Evolutionary conservation across 371 early-diverging fungal species (phyloP), one percentile per base, ranked within the genome.

Genomic region (Chytridium lagenaria): DNA sequence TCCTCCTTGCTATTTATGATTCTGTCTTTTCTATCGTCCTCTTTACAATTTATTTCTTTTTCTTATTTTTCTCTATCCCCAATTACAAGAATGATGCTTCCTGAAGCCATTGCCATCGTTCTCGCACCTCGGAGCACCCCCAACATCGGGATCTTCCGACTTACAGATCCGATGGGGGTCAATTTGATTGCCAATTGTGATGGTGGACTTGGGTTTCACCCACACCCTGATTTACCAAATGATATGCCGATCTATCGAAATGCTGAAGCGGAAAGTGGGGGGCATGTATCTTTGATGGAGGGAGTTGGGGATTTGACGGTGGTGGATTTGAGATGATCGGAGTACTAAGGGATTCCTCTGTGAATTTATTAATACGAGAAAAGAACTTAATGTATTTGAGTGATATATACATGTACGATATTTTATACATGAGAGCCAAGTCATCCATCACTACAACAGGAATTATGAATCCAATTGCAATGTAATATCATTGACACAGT

Each of bases 51-150:
- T n/a, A n/a, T 31, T 22, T 69, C 36, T 71, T 65, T 67, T 23
- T 3, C 5, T 15, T 68, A 26, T 71, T 71, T 22, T 34, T 33
- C 5, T 40, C n/a, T 10, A 68, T 28, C 28, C 33, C n/a, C 28
- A 19, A 15, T 71, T n/a, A 22, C 1, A 37, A 76, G 77, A 59
- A 78, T 94, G 44, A 93, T 94, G 91, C 83, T 96, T 0, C 95
- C 96, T 12, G 97, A 96, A 75, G 96, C 97, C 31, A 92, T 96
- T 59, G 96, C 97, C 15, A 93, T 96, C 71, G 97, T 96, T 1
- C 91, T 94, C 69, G 85, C 95, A 0, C 96, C 96, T 0, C 86
- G 83, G 49, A 85, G 92, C 64, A 81, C 80, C 0, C 94, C 92
- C 71, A 86, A 85, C 38, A 88, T 88, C 78, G 95, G 96, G 38